These are phyloP conservation scores for Phylloporus sp. DNA, from an alignment of 768 basidiomycete species.

Conservation along the genomic window DNA sequence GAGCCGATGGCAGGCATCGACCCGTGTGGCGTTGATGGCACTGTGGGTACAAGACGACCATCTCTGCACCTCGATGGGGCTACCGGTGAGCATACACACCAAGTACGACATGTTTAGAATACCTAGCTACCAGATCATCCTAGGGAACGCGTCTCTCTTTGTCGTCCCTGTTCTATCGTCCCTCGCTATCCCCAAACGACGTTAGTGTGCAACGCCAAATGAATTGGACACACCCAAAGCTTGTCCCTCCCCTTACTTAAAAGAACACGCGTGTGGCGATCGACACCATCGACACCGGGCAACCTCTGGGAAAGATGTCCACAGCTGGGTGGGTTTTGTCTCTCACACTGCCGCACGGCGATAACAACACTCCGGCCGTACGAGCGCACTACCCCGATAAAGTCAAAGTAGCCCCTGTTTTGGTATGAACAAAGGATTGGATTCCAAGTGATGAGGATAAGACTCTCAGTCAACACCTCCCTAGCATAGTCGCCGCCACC, in stretches of 20 bases:
- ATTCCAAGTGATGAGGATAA: not conserved
- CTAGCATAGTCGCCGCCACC: not conserved
- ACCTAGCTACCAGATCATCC: too few relatives aligned
- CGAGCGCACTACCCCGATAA: not conserved
- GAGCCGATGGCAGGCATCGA: not conserved
- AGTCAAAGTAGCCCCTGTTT: not conserved
- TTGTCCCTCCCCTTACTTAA: not conserved
- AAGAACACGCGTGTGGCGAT: too few relatives aligned
- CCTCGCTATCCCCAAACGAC: not conserved
- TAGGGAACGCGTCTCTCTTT: too few relatives aligned
- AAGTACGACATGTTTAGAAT: not conserved
- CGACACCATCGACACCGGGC: not conserved
- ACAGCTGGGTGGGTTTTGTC: not conserved
- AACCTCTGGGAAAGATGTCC: not conserved
- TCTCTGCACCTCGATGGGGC: not conserved
- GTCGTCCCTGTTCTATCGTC: not conserved
- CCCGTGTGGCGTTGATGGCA: not conserved
- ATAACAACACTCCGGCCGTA: not conserved
- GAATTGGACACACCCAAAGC: not conserved
- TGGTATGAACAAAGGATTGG: not conserved
- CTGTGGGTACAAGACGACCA: not conserved
- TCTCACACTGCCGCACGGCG: not conserved
- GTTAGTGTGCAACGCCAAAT: not conserved
- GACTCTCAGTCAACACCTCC: too few relatives aligned
- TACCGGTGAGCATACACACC: not conserved